Evolutionary conservation across 768 basidiomycete species (phyloP).

Genomic region (Lactifluus volemus): DNA sequence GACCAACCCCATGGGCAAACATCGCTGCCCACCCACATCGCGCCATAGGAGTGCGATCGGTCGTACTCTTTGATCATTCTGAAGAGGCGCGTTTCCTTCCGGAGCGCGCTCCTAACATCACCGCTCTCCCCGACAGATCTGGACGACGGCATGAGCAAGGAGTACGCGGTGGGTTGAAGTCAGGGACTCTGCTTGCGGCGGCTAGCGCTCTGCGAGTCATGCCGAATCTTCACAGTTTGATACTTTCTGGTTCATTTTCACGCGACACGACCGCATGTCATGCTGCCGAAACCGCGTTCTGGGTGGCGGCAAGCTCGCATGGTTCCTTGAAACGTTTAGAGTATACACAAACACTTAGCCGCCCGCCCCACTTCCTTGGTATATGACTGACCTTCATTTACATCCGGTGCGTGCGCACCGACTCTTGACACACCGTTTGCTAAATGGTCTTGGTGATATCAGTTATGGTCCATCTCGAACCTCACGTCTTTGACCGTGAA

Average conservation of each 20-base stretch:
- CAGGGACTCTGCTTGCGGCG: neutral
- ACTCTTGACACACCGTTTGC: neutral
- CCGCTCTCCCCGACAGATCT: too few species aligned
- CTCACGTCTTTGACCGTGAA: conserved; percentile 1
- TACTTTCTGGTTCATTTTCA: neutral
- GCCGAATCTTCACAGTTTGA: neutral
- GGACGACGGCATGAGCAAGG: neutral
- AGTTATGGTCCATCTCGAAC: conserved; percentile 3
- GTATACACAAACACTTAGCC: neutral
- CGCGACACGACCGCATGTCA: neutral
- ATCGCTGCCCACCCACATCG: conserved; percentile 2
- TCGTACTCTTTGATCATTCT: conserved; percentile 1
- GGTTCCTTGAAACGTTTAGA: neutral
- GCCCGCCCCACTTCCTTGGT: neutral
- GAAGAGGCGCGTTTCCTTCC: neutral
- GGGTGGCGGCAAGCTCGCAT: neutral
- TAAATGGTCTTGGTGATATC: neutral
- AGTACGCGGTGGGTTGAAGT: neutral
- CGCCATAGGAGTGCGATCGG: neutral
- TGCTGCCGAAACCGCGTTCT: neutral
- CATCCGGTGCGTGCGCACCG: neutral
- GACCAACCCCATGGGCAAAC: neutral
- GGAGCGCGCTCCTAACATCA: neutral
- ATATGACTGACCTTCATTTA: neutral
- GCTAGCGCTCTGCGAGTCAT: neutral